These are phyloP conservation scores for Colletotrichum tabaci DNA, from an alignment of 2,329 filamentous ascomycete species.

Conservation along the genomic window DNA sequence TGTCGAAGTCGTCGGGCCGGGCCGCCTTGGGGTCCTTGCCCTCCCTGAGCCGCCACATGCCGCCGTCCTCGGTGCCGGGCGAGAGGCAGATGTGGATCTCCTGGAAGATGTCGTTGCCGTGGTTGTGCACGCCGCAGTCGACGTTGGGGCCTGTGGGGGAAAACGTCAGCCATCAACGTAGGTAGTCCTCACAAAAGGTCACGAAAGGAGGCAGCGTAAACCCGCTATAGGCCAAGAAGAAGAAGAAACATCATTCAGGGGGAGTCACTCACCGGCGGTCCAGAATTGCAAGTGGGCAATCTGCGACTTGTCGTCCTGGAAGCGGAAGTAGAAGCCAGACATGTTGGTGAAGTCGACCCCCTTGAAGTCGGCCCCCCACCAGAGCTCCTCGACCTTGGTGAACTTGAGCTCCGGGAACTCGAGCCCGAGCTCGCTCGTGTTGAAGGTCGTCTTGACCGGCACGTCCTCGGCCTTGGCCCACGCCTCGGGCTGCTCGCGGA, in stretches of 20 bases:
- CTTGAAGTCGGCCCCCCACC: constrained; percentile 20
- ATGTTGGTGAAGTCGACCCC: constrained; percentile 22
- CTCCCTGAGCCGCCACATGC: constrained; percentile 4
- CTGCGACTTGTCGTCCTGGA: not conserved
- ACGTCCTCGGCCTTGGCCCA: constrained; percentile 7
- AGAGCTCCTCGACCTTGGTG: constrained; percentile 19
- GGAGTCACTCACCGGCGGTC: not conserved
- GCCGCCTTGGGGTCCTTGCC: constrained; percentile 1
- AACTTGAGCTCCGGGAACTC: constrained; percentile 5
- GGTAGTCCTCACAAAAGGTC: too few species aligned
- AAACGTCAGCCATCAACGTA: too few species aligned
- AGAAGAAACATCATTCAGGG: too few species aligned
- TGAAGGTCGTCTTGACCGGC: not conserved
- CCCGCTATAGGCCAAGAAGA: too few species aligned
- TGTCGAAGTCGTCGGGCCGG: not conserved
- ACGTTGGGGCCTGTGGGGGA: not conserved
- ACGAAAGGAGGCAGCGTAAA: too few species aligned
- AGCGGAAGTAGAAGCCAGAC: constrained; percentile 22
- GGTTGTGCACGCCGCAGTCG: constrained; percentile 10
- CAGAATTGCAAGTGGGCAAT: not conserved
- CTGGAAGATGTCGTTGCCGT: constrained; percentile 3
- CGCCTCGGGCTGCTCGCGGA: not conserved
- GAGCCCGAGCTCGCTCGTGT: constrained; percentile 4
- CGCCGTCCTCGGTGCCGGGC: not conserved
- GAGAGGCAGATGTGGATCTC: constrained; percentile 5